Conservation (phyloP, 495 filamentous ascomycete genomes). For the Glarea lozoyensis region DNA sequence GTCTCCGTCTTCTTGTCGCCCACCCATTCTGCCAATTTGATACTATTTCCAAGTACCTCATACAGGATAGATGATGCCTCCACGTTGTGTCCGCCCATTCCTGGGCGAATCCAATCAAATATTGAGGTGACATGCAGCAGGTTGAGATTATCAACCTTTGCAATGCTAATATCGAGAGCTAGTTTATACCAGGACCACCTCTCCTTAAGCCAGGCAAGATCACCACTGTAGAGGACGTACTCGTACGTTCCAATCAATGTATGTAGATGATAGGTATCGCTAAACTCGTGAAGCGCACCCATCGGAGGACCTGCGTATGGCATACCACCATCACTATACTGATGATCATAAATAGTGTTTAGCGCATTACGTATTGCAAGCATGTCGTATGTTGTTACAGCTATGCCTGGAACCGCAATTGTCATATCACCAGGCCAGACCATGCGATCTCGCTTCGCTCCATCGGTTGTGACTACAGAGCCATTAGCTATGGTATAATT, state of each 20-base stretch:
- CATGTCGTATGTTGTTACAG: constrained; percentile 36
- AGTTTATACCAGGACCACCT: constrained; percentile 40
- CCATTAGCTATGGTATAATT: constrained; percentile 45
- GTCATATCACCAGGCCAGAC: constrained; percentile 47
- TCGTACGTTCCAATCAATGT: constrained; percentile 51
- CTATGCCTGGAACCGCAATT: constrained; percentile 36
- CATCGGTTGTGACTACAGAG: constrained; percentile 40
- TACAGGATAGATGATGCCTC: constrained; percentile 33
- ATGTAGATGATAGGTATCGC: constrained; percentile 55
- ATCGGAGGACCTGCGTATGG: constrained; percentile 53
- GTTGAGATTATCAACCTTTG: constrained; percentile 39
- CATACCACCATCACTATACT: constrained; percentile 39
- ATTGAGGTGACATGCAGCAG: constrained; percentile 44
- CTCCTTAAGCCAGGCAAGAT: constrained; percentile 36
- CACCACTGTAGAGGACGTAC: constrained; percentile 50
- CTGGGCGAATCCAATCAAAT: constrained; percentile 44
- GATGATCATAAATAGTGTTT: constrained; percentile 32
- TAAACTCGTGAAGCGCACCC: constrained; percentile 40
- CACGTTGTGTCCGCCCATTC: constrained; percentile 41
- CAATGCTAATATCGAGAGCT: constrained; percentile 43
- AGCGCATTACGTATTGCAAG: constrained; percentile 35
- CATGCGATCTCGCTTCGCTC: constrained; percentile 48
- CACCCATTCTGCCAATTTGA: constrained; percentile 25
- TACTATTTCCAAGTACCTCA: constrained; percentile 24
- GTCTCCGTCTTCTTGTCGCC: background rate